phyloP scores from a whole-genome alignment of 2,329 filamentous ascomycete genomes.

The Stagonosporopsis vannaccii region DNA sequence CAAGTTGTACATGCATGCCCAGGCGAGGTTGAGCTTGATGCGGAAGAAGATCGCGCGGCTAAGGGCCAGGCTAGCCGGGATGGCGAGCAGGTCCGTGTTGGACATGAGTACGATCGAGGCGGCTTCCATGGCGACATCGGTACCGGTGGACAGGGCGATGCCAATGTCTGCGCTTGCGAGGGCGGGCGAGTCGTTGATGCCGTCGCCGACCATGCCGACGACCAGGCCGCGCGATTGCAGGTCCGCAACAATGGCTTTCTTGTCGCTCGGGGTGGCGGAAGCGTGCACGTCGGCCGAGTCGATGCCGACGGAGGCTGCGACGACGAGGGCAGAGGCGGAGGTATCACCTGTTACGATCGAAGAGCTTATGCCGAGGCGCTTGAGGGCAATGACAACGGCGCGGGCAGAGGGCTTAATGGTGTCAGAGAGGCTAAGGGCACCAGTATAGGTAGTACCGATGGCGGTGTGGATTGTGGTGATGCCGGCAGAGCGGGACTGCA shows the following conservation, averaged over 20 bases:
- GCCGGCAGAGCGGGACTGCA: constrained; percentile 62
- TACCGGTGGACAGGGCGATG: constrained; percentile 90
- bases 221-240: constrained; percentile 76
- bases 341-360: constrained; percentile 96
- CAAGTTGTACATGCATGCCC: constrained; percentile 93
- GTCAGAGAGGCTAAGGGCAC: constrained; percentile 84
- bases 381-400: constrained; percentile 80
- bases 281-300: constrained; percentile 77
- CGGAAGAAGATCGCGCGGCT: constrained; percentile 85
- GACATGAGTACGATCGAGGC: constrained; percentile 97
- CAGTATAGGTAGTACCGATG: constrained; percentile 81
- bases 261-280: constrained; percentile 88
- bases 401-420: constrained; percentile 88
- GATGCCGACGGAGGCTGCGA: constrained; percentile 85
- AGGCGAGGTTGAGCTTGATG: constrained; percentile 91
- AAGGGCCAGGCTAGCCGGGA: constrained; percentile 85
- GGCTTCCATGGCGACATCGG: constrained; percentile 97
- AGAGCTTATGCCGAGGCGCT: constrained; percentile 83
- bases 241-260: constrained; percentile 81
- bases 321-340: constrained; percentile 79
- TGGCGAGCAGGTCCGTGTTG: constrained; percentile 87
- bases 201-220: constrained; percentile 95
- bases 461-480: constrained; percentile 92
- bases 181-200: constrained; percentile 97
- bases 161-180: constrained; percentile 91